Conservation (phyloP, 2,329 filamentous ascomycete species). For the Paracamarosporium sp. region DNA sequence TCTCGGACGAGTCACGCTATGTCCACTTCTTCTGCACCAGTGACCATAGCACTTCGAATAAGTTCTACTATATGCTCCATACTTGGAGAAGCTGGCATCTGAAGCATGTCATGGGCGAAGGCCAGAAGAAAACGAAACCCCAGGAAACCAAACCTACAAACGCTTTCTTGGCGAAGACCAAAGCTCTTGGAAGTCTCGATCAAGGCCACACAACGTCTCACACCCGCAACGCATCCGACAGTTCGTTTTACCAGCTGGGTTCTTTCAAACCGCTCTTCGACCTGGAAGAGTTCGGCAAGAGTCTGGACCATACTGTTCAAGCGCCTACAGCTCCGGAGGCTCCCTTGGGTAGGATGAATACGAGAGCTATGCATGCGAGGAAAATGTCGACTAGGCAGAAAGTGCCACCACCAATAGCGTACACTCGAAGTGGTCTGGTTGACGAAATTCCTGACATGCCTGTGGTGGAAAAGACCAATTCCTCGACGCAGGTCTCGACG, state of each 20-base stretch:
- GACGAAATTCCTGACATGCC: conserved; percentile 17
- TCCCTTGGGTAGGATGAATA: conserved; percentile 28
- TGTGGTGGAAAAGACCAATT: conserved; percentile 22
- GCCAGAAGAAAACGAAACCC: conserved; percentile 49
- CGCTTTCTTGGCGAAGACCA: conserved; percentile 14
- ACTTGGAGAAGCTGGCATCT: conserved; percentile 92
- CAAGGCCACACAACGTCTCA: conserved; percentile 27
- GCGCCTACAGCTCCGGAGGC: conserved; percentile 15
- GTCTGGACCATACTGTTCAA: conserved; percentile 32
- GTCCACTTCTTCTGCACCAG: conserved; percentile 91
- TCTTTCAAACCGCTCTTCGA: conserved; percentile 73
- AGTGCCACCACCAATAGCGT: conserved; percentile 43
- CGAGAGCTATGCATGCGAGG: conserved; percentile 39
- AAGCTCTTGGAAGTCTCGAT: conserved; percentile 19
- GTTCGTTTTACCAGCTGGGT: conserved; percentile 67
- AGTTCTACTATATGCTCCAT: conserved; percentile 76
- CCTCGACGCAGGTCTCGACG: conserved; percentile 27
- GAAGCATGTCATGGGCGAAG: conserved; percentile 71
- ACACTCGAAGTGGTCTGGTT: conserved; percentile 25
- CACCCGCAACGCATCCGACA: conserved; percentile 44
- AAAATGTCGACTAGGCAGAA: conserved; percentile 48
- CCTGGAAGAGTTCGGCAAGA: conserved; percentile 63
- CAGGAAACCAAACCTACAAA: conserved; percentile 38
- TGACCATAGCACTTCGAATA: conserved; percentile 69
- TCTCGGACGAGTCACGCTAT: conserved; percentile 82